Percentiles rank a stretch among this genome's conserved stretches.
Conservation (phyloP, 73 alveolate genomes). For the Paramecium tetraurelia region DNA sequence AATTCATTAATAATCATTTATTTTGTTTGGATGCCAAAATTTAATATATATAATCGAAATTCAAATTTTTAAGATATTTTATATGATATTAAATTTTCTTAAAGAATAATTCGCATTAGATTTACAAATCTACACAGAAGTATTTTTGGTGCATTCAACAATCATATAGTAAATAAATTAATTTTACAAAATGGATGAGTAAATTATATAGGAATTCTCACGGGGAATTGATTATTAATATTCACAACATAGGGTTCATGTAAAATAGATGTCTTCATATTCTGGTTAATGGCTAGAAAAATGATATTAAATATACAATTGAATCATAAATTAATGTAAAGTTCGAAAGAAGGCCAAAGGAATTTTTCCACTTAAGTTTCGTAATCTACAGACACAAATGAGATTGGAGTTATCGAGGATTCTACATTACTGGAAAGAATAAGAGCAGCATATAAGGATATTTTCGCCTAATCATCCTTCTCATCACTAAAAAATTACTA, state of each 20-base stretch:
- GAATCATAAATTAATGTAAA: not conserved
- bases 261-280: not conserved
- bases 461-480: not conserved
- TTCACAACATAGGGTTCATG: not conserved
- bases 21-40: too few species aligned
- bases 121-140: too few species aligned
- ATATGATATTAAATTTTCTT: too few species aligned
- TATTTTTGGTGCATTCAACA: too few species aligned
- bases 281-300: not conserved
- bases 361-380: not conserved
- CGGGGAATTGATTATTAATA: not conserved
- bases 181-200: not conserved
- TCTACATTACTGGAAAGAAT: not conserved
- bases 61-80: too few species aligned
- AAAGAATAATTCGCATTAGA: too few species aligned
- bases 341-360: not conserved
- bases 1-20: too few species aligned
- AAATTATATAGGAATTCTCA: not conserved
- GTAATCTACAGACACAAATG: not conserved
- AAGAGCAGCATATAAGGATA: not conserved
- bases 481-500: not conserved
- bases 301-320: not conserved
- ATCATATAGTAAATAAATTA: not conserved
- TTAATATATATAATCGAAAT: too few species aligned
- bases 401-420: not conserved